A percentile compares a stretch with the other conserved stretches of the same genome.
These are phyloP conservation scores for Coccomyxa sp. DNA, from an alignment of 139 green algal genomes.

Conservation along the genomic window DNA sequence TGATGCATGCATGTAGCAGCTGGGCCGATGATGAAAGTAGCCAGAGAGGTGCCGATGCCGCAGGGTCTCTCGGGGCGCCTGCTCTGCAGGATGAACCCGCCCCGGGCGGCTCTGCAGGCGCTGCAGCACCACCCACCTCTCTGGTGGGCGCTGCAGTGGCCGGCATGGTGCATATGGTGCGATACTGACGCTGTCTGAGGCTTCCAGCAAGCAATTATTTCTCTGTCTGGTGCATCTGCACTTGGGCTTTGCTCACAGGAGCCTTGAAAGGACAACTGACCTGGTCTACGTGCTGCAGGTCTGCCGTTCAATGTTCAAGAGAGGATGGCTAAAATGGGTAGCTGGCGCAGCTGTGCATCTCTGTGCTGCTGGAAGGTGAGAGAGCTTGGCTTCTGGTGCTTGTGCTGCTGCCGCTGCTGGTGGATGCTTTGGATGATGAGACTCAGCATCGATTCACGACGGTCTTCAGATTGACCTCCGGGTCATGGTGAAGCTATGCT, in stretches of 20 bases:
- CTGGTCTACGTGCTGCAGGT: too few relatives aligned
- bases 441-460: constrained; percentile 19
- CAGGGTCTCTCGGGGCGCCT: constrained; percentile 1
- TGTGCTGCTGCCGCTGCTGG: not conserved
- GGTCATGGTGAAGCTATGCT: not conserved
- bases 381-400: too few relatives aligned
- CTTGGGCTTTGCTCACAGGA: not conserved
- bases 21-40: constrained; percentile 20
- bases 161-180: constrained; percentile 16
- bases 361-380: not conserved
- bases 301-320: too few relatives aligned
- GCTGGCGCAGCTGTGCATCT: not conserved
- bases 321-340: not conserved
- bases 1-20: not conserved
- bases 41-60: constrained; percentile 6
- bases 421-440: constrained; percentile 21
- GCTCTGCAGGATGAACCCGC: constrained; percentile 6
- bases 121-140: too few relatives aligned
- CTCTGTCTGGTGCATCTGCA: not conserved
- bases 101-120: not conserved
- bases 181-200: constrained; percentile 22
- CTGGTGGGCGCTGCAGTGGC: constrained; percentile 1
- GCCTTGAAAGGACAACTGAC: too few relatives aligned
- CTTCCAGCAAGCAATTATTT: not conserved
- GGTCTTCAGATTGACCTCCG: constrained; percentile 15